Evolutionary conservation across 176 grass and related monocot species (phyloP).

Genomic region (Oryza glaberrima): DNA sequence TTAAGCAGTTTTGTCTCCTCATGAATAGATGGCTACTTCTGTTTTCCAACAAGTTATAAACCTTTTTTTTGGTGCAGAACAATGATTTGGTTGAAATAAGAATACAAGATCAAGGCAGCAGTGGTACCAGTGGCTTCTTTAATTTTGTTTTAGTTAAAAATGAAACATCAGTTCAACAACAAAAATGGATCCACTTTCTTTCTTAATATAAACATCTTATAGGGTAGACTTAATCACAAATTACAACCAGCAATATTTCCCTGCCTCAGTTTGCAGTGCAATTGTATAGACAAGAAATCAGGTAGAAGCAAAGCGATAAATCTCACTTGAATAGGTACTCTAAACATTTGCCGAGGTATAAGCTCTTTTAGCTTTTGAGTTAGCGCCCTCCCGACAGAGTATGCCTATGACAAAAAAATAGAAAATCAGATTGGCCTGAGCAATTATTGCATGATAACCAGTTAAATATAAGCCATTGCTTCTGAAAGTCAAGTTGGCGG

Average conservation of each 20-base stretch:
- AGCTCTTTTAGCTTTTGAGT: conserved; percentile 95
- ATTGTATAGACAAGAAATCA: conserved; percentile 37
- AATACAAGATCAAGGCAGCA: conserved; percentile 3
- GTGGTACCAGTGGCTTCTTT: background rate
- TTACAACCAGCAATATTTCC: background rate
- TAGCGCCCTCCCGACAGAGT: conserved; percentile 87
- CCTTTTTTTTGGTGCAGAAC: conserved; percentile 8
- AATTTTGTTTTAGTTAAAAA: conserved; percentile 32
- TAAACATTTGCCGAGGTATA: conserved; percentile 99
- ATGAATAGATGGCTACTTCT: conserved; percentile 7
- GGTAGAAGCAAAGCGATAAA: conserved; percentile 35
- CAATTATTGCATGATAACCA: conserved; percentile 9
- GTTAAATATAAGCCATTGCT: conserved; percentile 4
- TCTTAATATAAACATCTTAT: conserved; percentile 25
- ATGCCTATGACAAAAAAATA: conserved; percentile 59
- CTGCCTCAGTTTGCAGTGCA: conserved; percentile 30
- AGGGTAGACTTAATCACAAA: background rate
- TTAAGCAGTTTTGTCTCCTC: background rate
- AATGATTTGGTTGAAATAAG: conserved; percentile 11
- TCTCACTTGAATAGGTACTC: conserved; percentile 91
- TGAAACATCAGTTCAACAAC: background rate
- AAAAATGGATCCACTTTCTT: background rate
- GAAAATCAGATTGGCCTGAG: conserved; percentile 25
- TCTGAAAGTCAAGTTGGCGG: background rate
- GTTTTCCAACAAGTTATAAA: conserved; percentile 20